Evolutionary conservation across 306 rosid species (phyloP), one percentile per base, ranked within the genome.

Genomic region (Inga leiocalycina): DNA sequence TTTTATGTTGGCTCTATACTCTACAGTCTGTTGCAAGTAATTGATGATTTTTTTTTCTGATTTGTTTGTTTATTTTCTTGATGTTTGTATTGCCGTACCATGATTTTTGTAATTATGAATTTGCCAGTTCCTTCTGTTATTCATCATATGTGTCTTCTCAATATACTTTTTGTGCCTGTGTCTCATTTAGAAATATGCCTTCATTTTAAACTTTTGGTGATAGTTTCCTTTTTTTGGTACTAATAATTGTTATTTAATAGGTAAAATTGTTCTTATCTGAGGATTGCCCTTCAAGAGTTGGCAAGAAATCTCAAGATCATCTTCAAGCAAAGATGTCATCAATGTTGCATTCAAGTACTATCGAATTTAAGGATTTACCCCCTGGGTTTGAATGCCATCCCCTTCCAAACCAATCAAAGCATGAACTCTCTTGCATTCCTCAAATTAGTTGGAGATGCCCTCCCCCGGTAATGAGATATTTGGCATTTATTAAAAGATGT

Each of bases 351-450:
- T 88, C 94, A 39, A 46, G 75, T 78, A 5, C 76, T 39, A 27
- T 35, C 27, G 93, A 86, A 37, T 67, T 46, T 43, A 75, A 71
- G 37, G 87, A 87, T 85, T 71, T 86, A 3, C 97, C 97, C 35
- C 98, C 93, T 17, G 97, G 98, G 19, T 94, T 93, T 88, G 98
- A 90, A 82, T 56, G 65, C 16, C 48, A 83, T 69, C 71, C 68
- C 16, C 30, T 78, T 59, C 66, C 57, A 52, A 79, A 76, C 74
- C 89, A 85, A 79, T 30, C 83, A 3, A 84, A 74, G 64, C 69
- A 78, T 64, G 83, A 85, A 73, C 65, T 70, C n/a, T 66, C 79
- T 48, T 32, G 9, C 57, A 67, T 84, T 71, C 64, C 89, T 69
- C 81, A 5, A 71, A 85, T 88, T 59, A 88, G 68, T 66, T 95